Evolutionary conservation across 139 green algal genomes (phyloP).

Genomic region (Dunaliella primolecta): DNA sequence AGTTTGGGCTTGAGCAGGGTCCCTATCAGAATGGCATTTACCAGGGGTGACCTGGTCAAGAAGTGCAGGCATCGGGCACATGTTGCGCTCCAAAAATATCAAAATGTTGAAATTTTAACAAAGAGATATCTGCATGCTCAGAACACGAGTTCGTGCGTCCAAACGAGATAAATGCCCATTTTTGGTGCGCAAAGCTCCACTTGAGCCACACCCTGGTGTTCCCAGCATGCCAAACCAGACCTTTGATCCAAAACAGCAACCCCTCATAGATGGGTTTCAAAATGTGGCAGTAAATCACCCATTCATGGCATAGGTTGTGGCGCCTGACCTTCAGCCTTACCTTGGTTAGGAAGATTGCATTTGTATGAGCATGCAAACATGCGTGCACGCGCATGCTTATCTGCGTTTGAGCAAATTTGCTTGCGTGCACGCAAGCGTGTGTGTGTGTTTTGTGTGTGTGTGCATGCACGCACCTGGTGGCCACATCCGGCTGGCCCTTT

Average conservation of each 20-base stretch:
- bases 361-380: too few species aligned
- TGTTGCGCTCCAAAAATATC: not conserved
- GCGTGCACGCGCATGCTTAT: too few species aligned
- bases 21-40: not conserved
- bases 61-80: not conserved
- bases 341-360: too few species aligned
- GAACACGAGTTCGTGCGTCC: not conserved
- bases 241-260: not conserved
- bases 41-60: not conserved
- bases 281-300: not conserved
- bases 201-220: not conserved
- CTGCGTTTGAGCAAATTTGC: too few species aligned
- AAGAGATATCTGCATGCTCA: not conserved
- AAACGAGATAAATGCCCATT: not conserved
- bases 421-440: too few species aligned
- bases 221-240: not conserved
- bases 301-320: not conserved
- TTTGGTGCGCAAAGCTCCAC: not conserved
- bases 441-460: not conserved
- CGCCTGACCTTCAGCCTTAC: not conserved
- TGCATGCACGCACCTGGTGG: constrained; percentile 82
- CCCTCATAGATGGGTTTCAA: not conserved
- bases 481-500: constrained; percentile 97
- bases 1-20: not conserved
- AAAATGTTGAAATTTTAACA: not conserved